Conservation (phyloP, 192 early-diverging fungal genomes). For the Chytriomyces confervae region DNA sequence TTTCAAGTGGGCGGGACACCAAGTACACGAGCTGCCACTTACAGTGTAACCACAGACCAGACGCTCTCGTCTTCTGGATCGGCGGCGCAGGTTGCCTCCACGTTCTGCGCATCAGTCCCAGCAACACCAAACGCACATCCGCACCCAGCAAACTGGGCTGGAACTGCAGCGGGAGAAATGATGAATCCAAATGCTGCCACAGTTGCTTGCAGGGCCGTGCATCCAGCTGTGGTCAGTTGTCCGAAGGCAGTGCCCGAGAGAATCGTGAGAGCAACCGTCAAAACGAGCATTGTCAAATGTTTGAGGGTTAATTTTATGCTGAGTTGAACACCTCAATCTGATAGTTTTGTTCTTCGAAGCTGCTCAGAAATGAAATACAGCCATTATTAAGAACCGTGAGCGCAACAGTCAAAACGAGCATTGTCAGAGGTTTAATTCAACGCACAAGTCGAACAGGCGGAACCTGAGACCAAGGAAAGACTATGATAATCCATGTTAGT, state of each 20-base stretch:
- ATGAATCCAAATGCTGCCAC: background rate
- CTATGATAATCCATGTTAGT: background rate
- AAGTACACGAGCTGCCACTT: background rate
- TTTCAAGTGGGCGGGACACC: too few species aligned
- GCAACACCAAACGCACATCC: background rate
- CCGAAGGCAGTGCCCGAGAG: background rate
- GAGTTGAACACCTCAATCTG: too few species aligned
- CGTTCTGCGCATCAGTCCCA: background rate
- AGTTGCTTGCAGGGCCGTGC: background rate
- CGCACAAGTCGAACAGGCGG: too few species aligned
- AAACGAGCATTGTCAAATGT: background rate
- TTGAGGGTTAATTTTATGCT: background rate
- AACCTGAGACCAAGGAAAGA: background rate
- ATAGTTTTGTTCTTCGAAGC: too few species aligned
- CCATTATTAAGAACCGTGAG: background rate
- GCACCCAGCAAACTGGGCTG: background rate
- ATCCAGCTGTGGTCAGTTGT: background rate
- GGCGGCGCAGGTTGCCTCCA: background rate
- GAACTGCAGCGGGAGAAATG: background rate
- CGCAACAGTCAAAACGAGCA: background rate
- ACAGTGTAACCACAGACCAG: slow-evolving; percentile 6
- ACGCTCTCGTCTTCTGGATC: background rate
- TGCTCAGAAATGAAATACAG: too few species aligned
- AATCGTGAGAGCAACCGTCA: background rate
- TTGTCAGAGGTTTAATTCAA: background rate